Evolutionary conservation across 139 green algal genomes (phyloP), one percentile per base, ranked within the genome.

Genomic region (Zygnema cylindricum): DNA sequence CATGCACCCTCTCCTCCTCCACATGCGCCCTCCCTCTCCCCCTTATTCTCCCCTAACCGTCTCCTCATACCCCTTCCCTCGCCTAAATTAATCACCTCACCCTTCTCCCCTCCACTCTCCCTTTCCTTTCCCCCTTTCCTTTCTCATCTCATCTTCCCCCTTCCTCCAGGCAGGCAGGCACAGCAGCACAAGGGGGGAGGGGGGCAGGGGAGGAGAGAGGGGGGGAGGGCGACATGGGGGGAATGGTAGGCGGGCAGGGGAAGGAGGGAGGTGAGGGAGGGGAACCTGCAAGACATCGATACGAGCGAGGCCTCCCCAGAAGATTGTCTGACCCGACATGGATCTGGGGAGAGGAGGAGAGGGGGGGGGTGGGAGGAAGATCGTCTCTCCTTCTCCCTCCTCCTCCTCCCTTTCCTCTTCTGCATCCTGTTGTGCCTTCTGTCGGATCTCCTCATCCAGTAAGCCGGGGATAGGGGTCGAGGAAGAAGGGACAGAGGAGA

Each of bases 281-380:
- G 35, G 77, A 2, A 90, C 87, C 87, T 92, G 32, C 22, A 92
- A 22, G 25, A 92, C 76, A 77, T 92, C 88, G 36, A 92, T 55
- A 22, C 88, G 83, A 22, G 36, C 79, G 30, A 92, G 32, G 3
- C 89, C 89, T 32, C 89, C 84, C 89, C 89, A 92, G 7, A 91
- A 76, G 25, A 88, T 78, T 30, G 79, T 69, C 7, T 25, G 69
- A 2, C 85, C 82, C 42, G 79, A 30, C 33, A 91, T 33, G n/a
- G 36, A 78, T 7, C 42, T 55, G 2, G 2, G 22, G 3, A 3
- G 2, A 40, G 55, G 1, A 41, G 49, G 7, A 25, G 49, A 25
- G n/a, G n/a, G n/a, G 2, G 2, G 22, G 3, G 3, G 2, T 39
- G 55, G 1, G 41, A 16, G 7, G 7, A 16, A 25, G 55, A 1